Percentiles rank a stretch among this genome's conserved stretches.
These are phyloP conservation scores for Daedaleopsis sinensis DNA, from an alignment of 768 basidiomycete genomes.

Conservation along the genomic window DNA sequence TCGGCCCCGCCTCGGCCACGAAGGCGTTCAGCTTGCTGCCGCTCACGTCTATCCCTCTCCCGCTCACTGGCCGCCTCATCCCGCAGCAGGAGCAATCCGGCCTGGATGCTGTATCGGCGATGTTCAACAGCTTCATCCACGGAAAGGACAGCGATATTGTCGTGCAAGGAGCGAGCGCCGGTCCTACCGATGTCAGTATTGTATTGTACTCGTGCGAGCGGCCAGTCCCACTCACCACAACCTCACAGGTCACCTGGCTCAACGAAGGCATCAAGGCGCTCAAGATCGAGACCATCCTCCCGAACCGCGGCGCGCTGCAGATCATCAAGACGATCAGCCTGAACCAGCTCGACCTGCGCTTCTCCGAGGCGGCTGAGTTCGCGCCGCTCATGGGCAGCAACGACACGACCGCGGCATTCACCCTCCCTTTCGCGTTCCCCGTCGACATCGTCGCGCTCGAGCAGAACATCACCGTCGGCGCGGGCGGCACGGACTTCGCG, in stretches of 20 bases:
- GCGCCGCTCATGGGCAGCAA: slow-evolving; percentile 59
- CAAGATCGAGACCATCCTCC: slow-evolving; percentile 58
- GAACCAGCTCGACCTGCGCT: slow-evolving; percentile 60
- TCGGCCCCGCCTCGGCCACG: slow-evolving; percentile 59
- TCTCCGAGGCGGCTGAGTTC: slow-evolving; percentile 60
- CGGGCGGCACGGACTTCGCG: slow-evolving; percentile 57
- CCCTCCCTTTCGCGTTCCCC: slow-evolving; percentile 70
- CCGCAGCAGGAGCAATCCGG: slow-evolving; percentile 58
- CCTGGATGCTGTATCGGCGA: slow-evolving; percentile 56
- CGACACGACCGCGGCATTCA: slow-evolving; percentile 64
- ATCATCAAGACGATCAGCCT: slow-evolving; percentile 68
- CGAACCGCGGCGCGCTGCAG: slow-evolving; percentile 60
- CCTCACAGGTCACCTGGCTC: slow-evolving; percentile 64
- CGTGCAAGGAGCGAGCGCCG: slow-evolving; percentile 62
- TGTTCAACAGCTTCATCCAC: slow-evolving; percentile 76
- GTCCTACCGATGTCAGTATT: slow-evolving; percentile 50
- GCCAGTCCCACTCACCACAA: neutral
- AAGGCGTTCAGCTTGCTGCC: slow-evolving; percentile 58
- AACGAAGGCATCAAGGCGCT: slow-evolving; percentile 71
- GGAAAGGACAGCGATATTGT: slow-evolving; percentile 62
- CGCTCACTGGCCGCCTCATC: slow-evolving; percentile 64
- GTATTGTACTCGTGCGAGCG: slow-evolving; percentile 19
- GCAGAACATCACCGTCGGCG: slow-evolving; percentile 58
- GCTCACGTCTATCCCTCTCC: slow-evolving; percentile 50
- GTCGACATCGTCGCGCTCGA: slow-evolving; percentile 64